Evolutionary conservation across 2,329 filamentous ascomycete species (phyloP).

Genomic region (Monosporascus sp.): DNA sequence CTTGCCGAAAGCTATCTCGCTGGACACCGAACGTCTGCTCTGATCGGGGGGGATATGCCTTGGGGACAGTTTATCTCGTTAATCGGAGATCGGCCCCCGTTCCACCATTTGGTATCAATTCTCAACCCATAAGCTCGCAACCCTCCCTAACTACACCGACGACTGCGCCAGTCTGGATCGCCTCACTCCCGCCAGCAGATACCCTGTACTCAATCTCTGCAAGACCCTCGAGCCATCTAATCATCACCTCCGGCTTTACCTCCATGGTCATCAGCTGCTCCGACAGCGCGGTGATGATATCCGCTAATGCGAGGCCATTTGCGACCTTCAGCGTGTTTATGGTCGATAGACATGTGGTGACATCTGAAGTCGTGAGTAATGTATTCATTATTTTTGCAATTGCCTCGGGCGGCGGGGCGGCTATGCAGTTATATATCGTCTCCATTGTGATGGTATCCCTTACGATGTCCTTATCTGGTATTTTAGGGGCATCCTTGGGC

Average conservation of each 20-base stretch:
- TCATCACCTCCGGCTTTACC: slow-evolving; percentile 79
- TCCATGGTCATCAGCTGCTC: slow-evolving; percentile 81
- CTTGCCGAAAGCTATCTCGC: no score
- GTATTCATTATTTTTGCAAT: slow-evolving; percentile 81
- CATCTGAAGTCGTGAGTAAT: slow-evolving; percentile 77
- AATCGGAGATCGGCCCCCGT: neutral
- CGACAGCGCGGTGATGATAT: slow-evolving; percentile 82
- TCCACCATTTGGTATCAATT: neutral
- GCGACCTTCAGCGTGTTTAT: slow-evolving; percentile 82
- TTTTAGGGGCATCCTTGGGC: slow-evolving; percentile 53
- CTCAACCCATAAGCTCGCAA: slow-evolving; percentile 61
- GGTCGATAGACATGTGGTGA: slow-evolving; percentile 82
- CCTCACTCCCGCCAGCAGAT: slow-evolving; percentile 80
- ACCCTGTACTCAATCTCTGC: slow-evolving; percentile 91
- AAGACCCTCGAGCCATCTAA: slow-evolving; percentile 85
- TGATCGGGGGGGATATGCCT: no score
- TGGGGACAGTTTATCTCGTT: no score
- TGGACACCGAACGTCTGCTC: no score
- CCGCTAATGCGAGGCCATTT: slow-evolving; percentile 84
- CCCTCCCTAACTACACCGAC: slow-evolving; percentile 85
- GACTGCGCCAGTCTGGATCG: slow-evolving; percentile 85
- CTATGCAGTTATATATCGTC: slow-evolving; percentile 96
- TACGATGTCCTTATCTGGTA: slow-evolving; percentile 59
- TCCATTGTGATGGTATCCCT: slow-evolving; percentile 81
- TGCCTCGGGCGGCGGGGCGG: slow-evolving; percentile 85